These are phyloP conservation scores for Ceratobasidium sp. DNA, from an alignment of 1,284 basidiomycete species.

Conservation along the genomic window DNA sequence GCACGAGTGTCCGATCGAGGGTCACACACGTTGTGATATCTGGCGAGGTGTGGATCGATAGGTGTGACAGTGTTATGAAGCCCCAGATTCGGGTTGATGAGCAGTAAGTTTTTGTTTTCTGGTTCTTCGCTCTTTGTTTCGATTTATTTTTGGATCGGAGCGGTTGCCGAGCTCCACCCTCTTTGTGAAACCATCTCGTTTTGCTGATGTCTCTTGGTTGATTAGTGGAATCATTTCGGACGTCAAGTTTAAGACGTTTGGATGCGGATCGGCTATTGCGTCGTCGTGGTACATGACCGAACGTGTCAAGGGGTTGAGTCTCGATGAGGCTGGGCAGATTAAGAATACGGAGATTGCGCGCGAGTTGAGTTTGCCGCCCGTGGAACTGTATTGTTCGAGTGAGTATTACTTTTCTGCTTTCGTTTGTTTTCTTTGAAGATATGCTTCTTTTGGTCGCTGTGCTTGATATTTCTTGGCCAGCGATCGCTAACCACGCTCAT, in stretches of 20 bases:
- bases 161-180: no score
- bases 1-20: conserved; percentile 86
- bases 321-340: conserved; percentile 95
- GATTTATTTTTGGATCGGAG: conserved; percentile 51
- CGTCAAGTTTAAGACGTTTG: conserved; percentile 99
- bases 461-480: no score
- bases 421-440: no score
- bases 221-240: conserved; percentile 87
- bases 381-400: conserved; percentile 94
- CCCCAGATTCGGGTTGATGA: conserved; percentile 98
- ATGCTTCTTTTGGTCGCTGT: no score
- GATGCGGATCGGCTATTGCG: conserved; percentile 96
- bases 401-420: conserved; percentile 65
- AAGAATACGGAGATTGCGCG: conserved; percentile 99
- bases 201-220: background rate
- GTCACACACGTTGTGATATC: background rate
- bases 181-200: conserved; percentile 10
- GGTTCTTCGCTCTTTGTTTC: background rate
- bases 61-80: conserved; percentile 97
- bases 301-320: conserved; percentile 92
- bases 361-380: conserved; percentile 94
- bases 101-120: conserved; percentile 57
- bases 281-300: conserved; percentile 98
- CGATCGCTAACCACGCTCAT: no score
- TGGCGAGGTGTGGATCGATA: conserved; percentile 55